Base-by-base conservation (phyloP, 1,284 basidiomycete genomes). In the Irpex rosettiformis region DNA sequence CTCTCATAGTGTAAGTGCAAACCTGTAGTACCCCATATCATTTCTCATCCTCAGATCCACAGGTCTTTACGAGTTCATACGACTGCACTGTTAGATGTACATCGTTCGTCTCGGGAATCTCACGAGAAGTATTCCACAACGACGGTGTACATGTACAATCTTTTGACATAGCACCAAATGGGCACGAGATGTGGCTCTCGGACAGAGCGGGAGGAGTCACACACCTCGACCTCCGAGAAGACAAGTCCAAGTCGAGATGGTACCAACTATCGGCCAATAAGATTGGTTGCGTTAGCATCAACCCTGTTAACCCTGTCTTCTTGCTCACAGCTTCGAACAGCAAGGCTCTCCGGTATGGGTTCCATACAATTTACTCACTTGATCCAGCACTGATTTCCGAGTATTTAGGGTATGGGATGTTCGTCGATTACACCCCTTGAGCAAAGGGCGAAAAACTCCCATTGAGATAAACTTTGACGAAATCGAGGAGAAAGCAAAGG, bases 111-210 rank as follows among this genome's bases (percentile, higher is more conserved):
- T 82, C 88, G 1, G 86, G 86, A 1, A 72, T 86, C 28, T 89
- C 90, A 1, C 75, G 75, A 27, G 88, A 93, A 67, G 69, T 93
- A 10, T 87, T 81, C 65, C 30, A 58, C 1, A 80, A 79, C 10
- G 81, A 84, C 2, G 82, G 86, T 16, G 69, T 70, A 4, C 75
- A 92, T 29, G 82, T 91, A 25, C 82, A 80, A 11, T 85, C 82
- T 62, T 75, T 92, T 55, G 90, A 93, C 63, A 65, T 91, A 16
- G 72, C 81, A 1, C 82, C 85, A 1, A 73, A 75, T 3, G 89
- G 90, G 0, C 74, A 86, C 56, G 89, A 91, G 65, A 81, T 93
- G 79, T 93, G 90, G 90, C 78, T 91, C 54, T 89, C 89, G 0
- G 90, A 93, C 67, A 78, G 76, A 0, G 64, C 71, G 6, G 90